Evolutionary conservation across 176 grass and related monocot genomes (phyloP).

Genomic region (maize (Zea mays)): Zm-B73-REFERENCE-NAM-5.0 NC_050096.1:5452501-5453000

Average conservation of each 20-base stretch:
- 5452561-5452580: not conserved
- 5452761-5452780: not conserved
- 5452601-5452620: not conserved
- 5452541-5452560: not conserved
- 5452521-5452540: not conserved
- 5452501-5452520: slow-evolving; percentile 4
- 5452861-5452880: slow-evolving; percentile 67
- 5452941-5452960: not conserved
- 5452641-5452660: not conserved
- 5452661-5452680: slow-evolving; percentile 1
- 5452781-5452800: slow-evolving; percentile 3
- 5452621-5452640: not conserved
- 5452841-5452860: slow-evolving; percentile 79
- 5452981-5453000: slow-evolving; percentile 1
- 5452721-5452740: not conserved
- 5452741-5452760: not conserved
- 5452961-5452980: not conserved
- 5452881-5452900: slow-evolving; percentile 60
- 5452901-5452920: not conserved
- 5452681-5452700: not conserved
- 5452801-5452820: not conserved
- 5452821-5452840: slow-evolving; percentile 62
- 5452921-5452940: not conserved
- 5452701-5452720: not conserved
- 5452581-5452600: slow-evolving; percentile 9